Evolutionary conservation across 2,329 filamentous ascomycete species (phyloP).

Genomic region (Neospermospora avenae): DNA sequence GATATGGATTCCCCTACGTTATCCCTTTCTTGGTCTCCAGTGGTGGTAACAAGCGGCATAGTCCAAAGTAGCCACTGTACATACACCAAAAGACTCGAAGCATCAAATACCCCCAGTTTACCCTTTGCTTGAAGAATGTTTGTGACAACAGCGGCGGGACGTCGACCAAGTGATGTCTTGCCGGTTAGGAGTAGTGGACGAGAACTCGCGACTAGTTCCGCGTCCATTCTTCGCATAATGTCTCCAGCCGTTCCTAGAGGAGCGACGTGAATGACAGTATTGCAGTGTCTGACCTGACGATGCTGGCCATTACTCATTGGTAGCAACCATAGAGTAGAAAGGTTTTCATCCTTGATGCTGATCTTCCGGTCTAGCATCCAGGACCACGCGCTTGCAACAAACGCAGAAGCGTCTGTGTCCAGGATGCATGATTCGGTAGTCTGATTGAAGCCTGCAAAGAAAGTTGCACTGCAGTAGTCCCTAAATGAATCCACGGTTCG

Average conservation of each 20-base stretch:
- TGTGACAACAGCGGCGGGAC: not conserved
- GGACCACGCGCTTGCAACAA: constrained; percentile 13
- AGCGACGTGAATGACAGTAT: constrained; percentile 10
- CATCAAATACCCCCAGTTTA: constrained; percentile 11
- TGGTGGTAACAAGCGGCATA: not conserved
- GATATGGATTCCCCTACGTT: not conserved
- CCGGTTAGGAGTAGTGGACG: constrained; percentile 11
- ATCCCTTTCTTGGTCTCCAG: not conserved
- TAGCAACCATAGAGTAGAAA: constrained; percentile 30
- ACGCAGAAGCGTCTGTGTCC: not conserved
- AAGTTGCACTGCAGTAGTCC: constrained; percentile 16
- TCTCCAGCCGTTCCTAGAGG: constrained; percentile 10
- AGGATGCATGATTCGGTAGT: constrained; percentile 16
- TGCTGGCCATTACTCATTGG: constrained; percentile 26
- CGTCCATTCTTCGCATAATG: constrained; percentile 20
- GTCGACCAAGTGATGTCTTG: not conserved
- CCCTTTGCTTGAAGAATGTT: not conserved
- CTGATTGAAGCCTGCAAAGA: constrained; percentile 12
- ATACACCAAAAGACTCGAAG: constrained; percentile 8
- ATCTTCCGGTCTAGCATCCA: constrained; percentile 24
- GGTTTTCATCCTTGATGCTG: constrained; percentile 8
- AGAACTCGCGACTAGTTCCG: not conserved
- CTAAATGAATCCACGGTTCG: constrained; percentile 15
- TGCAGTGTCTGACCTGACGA: constrained; percentile 21
- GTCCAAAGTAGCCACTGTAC: constrained; percentile 16